Evolutionary conservation across 2,329 filamentous ascomycete species (phyloP).

Genomic region (Stachybotrys chlorohalonatus): DNA sequence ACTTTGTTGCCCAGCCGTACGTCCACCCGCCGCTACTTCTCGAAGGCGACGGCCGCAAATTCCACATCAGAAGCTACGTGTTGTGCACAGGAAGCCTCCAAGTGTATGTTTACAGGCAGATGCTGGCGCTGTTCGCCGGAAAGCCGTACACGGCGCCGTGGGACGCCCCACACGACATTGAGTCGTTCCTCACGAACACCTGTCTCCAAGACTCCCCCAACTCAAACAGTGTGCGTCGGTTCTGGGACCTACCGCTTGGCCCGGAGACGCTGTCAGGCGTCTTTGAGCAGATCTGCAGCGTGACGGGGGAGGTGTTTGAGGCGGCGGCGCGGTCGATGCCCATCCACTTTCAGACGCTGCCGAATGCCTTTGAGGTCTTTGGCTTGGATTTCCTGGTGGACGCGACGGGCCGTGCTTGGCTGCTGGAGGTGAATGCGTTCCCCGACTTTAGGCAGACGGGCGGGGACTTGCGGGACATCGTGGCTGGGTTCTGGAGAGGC

Average conservation of each 20-base stretch:
- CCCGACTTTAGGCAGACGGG: conserved; percentile 95
- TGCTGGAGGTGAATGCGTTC: conserved; percentile 92
- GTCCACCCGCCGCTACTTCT: conserved; percentile 76
- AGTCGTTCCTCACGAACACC: conserved; percentile 85
- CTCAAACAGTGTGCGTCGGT: conserved; percentile 60
- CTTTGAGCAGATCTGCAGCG: conserved; percentile 62
- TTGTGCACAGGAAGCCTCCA: conserved; percentile 68
- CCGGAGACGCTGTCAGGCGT: conserved; percentile 51
- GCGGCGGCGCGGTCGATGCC: conserved; percentile 77
- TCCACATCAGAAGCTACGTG: conserved; percentile 91
- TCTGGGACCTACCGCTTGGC: conserved; percentile 55
- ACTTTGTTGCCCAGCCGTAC: conserved; percentile 94
- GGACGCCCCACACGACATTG: conserved; percentile 42
- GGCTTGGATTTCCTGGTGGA: conserved; percentile 88
- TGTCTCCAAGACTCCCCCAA: conserved; percentile 64
- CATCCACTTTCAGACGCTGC: conserved; percentile 83
- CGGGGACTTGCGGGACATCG: conserved; percentile 62
- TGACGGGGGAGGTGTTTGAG: conserved; percentile 74
- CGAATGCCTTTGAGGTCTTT: conserved; percentile 85
- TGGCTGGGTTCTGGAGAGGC: conserved; percentile 68
- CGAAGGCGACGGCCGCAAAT: conserved; percentile 63
- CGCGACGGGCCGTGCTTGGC: conserved; percentile 51
- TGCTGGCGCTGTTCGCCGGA: conserved; percentile 88
- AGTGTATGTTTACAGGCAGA: conserved; percentile 79
- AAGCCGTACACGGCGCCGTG: conserved; percentile 61